Base-by-base conservation (phyloP, 2,329 filamentous ascomycete genomes). In the Clonostachys solani region DNA sequence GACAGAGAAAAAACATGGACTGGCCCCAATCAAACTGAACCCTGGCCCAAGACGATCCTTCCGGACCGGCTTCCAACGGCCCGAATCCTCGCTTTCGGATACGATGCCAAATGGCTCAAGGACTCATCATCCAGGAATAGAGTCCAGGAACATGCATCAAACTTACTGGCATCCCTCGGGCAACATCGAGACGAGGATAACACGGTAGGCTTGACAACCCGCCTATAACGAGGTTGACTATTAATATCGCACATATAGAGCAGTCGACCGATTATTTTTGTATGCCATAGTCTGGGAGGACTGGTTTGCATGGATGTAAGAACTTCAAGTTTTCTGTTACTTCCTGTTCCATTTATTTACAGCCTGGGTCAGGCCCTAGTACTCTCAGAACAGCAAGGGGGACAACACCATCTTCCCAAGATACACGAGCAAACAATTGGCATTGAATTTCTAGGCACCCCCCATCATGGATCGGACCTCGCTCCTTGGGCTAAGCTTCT, bases 41-140 rank as follows among this genome's bases (percentile, higher is more conserved):
- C 65, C 4, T 71, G 68, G 67, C 65, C 65, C 1, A 40, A 58
- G 45, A 51, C 52, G 0, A 53, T 72, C 18, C 58, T 72, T 0
- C 57, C 65, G 2, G 18, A 40, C 0, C 54, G 57, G 45, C 49
- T 71, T 34, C 41, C 46, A 1, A 59, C 50, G 2, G 62, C 63
- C 18, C 62, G 67, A 15, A 55, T 72, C 5, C 57, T 72, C 18
- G 66, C 64, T 0, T 72, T 62, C 33, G 69, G 69, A 15, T 73
- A 73, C 50, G 60, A 68, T 35, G 60, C 61, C 9, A 29, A 29
- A 29, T 29, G 23, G 23, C 23, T 29, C 23, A 29, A 29, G 10
- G 23, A 16, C 33, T 37, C 42, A 2, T n/a, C 23, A 2, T 41
- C 42, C 3, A 7, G 23, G 13, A 36, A 42, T 2, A 29, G 17